These are phyloP conservation scores for Gentiana straminea DNA, from an alignment of 257 asterid genomes.

Conservation along the genomic window DNA sequence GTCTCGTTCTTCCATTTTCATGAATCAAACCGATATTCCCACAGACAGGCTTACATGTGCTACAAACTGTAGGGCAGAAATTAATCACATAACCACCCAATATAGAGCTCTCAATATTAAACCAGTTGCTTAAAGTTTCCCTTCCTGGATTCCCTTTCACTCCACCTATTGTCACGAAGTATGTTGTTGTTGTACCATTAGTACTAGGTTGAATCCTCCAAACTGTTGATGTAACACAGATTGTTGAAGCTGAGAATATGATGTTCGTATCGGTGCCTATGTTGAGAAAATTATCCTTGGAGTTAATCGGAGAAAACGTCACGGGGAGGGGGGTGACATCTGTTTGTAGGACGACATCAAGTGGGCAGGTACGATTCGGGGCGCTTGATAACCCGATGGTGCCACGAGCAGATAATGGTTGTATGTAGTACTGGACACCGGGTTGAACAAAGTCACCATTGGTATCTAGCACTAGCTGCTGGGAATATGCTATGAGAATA, in stretches of 20 bases:
- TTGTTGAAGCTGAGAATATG: not conserved
- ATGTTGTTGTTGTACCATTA: not conserved
- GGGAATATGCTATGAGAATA: not conserved
- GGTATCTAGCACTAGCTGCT: constrained; percentile 5
- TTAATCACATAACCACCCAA: constrained; percentile 4
- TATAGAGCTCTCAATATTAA: constrained; percentile 5
- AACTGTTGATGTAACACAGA: constrained; percentile 1
- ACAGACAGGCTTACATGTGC: not conserved
- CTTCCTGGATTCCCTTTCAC: constrained; percentile 8
- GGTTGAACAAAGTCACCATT: constrained; percentile 6
- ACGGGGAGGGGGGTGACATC: not conserved
- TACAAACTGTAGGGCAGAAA: constrained; percentile 7
- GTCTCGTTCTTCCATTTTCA: constrained; percentile 8
- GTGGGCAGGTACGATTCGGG: constrained; percentile 3
- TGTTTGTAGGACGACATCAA: not conserved
- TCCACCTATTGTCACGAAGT: not conserved
- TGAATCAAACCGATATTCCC: constrained; percentile 5
- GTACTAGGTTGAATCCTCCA: constrained; percentile 5
- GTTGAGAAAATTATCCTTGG: not conserved
- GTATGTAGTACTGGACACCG: constrained; percentile 5
- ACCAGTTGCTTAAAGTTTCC: constrained; percentile 9
- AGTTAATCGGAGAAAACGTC: not conserved
- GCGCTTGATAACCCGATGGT: not conserved
- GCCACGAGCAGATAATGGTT: not conserved
- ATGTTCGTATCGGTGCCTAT: constrained; percentile 5